phyloP scores from a whole-genome alignment of 2,329 filamentous ascomycete species.

The Aureobasidium mangrovei region DNA sequence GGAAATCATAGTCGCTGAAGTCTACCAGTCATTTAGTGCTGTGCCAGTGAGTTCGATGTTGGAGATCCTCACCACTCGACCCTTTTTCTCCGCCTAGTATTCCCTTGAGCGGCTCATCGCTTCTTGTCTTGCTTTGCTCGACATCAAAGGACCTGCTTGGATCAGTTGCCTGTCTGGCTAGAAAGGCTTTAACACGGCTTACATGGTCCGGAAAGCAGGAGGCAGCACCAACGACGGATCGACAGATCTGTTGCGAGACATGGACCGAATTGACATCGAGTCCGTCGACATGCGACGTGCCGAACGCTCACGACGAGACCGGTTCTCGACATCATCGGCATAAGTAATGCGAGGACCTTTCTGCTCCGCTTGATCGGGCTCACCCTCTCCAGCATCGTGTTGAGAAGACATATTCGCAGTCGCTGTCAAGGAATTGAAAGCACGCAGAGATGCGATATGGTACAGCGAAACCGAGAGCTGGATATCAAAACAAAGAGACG shows the following conservation, averaged over 20 bases:
- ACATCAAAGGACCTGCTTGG: conserved; percentile 34
- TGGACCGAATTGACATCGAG: conserved; percentile 29
- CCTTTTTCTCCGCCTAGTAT: conserved; percentile 26
- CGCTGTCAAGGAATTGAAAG: no score
- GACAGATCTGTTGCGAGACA: conserved; percentile 30
- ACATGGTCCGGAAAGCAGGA: conserved; percentile 36
- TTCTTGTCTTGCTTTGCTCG: conserved; percentile 26
- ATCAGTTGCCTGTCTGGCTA: conserved; percentile 5
- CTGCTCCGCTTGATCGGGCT: not conserved
- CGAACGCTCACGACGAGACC: conserved; percentile 20
- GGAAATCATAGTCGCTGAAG: conserved; percentile 53
- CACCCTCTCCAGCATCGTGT: not conserved
- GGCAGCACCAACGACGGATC: conserved; percentile 36
- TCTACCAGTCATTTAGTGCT: conserved; percentile 17
- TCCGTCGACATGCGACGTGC: conserved; percentile 22
- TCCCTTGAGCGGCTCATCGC: conserved; percentile 19
- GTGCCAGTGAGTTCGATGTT: not conserved
- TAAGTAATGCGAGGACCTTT: conserved; percentile 21
- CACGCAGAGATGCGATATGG: no score
- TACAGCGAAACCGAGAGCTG: no score
- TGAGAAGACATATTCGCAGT: not conserved
- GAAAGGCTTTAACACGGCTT: conserved; percentile 2
- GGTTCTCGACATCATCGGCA: conserved; percentile 29
- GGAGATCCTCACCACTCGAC: conserved; percentile 25
- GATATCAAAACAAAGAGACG: no score